These are phyloP conservation scores for Ogataea neopini DNA, from an alignment of 805 yeast species.

Conservation along the genomic window DNA sequence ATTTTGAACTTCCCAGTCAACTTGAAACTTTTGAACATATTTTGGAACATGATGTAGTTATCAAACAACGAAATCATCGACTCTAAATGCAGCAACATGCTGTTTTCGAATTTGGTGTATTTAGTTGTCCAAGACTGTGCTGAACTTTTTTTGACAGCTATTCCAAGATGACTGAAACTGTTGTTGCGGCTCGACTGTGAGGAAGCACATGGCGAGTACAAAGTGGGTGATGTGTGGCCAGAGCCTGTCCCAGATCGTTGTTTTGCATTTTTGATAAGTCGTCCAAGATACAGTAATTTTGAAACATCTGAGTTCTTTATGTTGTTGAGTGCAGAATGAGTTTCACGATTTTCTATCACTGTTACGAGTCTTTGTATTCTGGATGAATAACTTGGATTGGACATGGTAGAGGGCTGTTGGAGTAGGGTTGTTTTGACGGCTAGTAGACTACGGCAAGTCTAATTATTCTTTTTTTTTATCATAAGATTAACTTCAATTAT, in stretches of 20 bases:
- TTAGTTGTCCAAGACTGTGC: conserved; percentile 13
- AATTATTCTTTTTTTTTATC: no score
- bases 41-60: conserved; percentile 32
- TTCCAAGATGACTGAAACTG: conserved; percentile 1
- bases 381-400: conserved; percentile 5
- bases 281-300: conserved; percentile 11
- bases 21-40: conserved; percentile 20
- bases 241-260: background rate
- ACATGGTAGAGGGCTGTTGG: background rate
- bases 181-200: conserved; percentile 14
- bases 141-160: background rate
- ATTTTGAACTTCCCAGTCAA: conserved; percentile 16
- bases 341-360: conserved; percentile 1
- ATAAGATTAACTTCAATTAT: no score
- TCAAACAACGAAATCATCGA: conserved; percentile 29
- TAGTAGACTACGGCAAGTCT: no score
- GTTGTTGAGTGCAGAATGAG: background rate
- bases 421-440: no score
- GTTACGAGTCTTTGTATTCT: conserved; percentile 8
- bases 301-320: conserved; percentile 1
- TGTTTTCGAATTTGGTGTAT: conserved; percentile 23
- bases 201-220: conserved; percentile 18
- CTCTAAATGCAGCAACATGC: conserved; percentile 25
- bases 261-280: background rate
- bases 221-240: conserved; percentile 17